Evolutionary conservation across 2,329 filamentous ascomycete genomes (phyloP).

Genomic region (Talaromyces sp.): DNA sequence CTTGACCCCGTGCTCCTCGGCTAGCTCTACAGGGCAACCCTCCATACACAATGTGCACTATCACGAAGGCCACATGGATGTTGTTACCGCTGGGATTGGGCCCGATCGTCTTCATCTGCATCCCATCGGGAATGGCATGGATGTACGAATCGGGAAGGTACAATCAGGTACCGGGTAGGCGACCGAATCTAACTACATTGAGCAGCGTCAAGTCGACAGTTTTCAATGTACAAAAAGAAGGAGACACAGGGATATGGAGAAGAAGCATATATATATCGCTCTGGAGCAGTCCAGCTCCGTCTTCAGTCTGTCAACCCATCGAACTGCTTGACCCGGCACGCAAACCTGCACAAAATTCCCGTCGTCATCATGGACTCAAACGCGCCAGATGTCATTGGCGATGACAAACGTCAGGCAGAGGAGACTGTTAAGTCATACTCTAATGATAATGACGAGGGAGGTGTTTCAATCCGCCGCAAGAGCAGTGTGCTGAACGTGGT

Average conservation of each 20-base stretch:
- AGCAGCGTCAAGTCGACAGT: not conserved
- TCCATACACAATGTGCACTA: too few species aligned
- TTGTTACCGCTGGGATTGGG: not conserved
- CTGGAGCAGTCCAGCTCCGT: too few species aligned
- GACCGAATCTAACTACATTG: not conserved
- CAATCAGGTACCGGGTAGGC: not conserved
- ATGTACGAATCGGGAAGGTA: not conserved
- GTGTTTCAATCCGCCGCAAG: slow-evolving; percentile 9
- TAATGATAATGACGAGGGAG: not conserved
- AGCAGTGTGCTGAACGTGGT: slow-evolving; percentile 35
- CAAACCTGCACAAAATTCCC: not conserved
- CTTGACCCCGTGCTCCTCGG: too few species aligned
- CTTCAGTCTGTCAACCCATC: too few species aligned
- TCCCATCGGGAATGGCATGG: not conserved
- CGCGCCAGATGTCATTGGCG: not conserved
- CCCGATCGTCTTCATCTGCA: not conserved
- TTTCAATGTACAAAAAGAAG: not conserved
- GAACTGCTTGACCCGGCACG: not conserved
- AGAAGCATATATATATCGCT: too few species aligned
- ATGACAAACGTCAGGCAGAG: not conserved
- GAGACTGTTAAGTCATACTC: not conserved
- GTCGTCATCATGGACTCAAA: not conserved
- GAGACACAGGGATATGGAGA: not conserved
- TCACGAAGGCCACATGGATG: not conserved
- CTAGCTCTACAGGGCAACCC: too few species aligned